Conservation (phyloP, 2,329 filamentous ascomycete species). For the Alternaria ethzedia region DNA sequence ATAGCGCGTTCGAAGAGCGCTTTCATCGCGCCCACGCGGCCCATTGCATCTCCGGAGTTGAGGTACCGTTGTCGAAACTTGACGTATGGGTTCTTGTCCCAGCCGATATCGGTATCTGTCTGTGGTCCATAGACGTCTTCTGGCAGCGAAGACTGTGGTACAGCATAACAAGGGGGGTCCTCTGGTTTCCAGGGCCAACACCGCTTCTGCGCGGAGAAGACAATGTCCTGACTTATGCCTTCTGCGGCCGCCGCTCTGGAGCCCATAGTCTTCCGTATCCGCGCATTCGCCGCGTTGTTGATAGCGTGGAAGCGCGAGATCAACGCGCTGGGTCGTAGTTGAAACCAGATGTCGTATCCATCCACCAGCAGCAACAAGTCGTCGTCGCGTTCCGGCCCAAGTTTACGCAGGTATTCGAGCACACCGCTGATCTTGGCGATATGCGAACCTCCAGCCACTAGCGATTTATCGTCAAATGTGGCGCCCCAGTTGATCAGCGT, state of each 20-base stretch:
- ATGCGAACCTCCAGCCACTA: conserved; percentile 1
- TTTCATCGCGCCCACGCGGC: neutral
- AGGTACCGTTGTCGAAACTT: conserved; percentile 1
- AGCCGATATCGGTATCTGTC: conserved; percentile 1
- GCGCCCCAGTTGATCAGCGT: conserved; percentile 4
- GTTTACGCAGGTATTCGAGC: neutral
- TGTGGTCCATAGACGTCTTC: neutral
- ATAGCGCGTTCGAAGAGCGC: neutral
- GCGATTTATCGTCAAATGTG: neutral
- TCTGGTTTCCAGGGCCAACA: conserved; percentile 1
- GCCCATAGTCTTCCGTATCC: neutral
- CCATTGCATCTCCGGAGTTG: conserved; percentile 3
- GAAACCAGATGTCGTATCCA: conserved; percentile 5
- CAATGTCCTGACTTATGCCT: neutral
- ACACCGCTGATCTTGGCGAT: conserved; percentile 2
- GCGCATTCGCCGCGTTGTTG: neutral
- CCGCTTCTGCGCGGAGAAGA: conserved; percentile 1
- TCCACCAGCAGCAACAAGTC: neutral
- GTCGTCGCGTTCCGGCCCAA: neutral
- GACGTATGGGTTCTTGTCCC: neutral
- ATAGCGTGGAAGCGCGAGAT: conserved; percentile 1
- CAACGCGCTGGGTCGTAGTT: neutral
- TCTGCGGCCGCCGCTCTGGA: neutral
- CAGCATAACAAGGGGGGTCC: neutral
- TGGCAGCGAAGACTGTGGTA: neutral